Evolutionary conservation across 2,329 filamentous ascomycete genomes (phyloP).

Genomic region (Fusarium pilosicola): DNA sequence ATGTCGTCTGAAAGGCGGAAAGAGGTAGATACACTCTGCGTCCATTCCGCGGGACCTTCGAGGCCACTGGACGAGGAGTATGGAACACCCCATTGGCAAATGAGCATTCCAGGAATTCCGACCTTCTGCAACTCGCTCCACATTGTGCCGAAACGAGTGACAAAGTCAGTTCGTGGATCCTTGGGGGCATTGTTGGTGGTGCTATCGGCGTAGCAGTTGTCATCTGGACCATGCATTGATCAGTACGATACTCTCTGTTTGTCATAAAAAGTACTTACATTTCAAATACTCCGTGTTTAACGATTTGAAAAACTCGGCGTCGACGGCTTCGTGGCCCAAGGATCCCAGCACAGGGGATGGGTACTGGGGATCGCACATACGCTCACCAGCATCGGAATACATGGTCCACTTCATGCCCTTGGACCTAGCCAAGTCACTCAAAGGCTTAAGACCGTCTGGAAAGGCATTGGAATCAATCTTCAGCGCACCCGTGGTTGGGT

Average conservation of each 20-base stretch:
- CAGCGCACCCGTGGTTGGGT: not conserved
- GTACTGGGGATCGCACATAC: not conserved
- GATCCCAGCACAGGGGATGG: not conserved
- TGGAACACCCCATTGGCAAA: not conserved
- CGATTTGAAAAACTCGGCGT: not conserved
- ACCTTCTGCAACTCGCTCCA: not conserved
- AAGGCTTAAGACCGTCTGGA: not conserved
- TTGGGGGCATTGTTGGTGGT: not conserved
- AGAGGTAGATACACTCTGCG: not conserved
- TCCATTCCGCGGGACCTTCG: not conserved
- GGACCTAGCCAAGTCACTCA: not conserved
- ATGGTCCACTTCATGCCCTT: slow-evolving; percentile 1
- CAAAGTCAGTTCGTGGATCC: not conserved
- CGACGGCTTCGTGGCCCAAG: not conserved
- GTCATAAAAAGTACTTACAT: not conserved
- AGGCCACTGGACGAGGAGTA: not conserved
- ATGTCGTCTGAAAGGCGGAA: not conserved
- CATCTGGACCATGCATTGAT: not conserved
- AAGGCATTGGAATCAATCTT: not conserved
- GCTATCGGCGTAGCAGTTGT: not conserved
- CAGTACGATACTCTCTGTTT: not conserved
- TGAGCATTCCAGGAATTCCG: not conserved
- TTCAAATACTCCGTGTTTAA: not conserved
- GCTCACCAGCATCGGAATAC: not conserved
- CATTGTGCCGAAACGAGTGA: not conserved